These are phyloP conservation scores for Erigeron canadensis DNA, from an alignment of 129 eudicot genomes.

Conservation along the genomic window DNA sequence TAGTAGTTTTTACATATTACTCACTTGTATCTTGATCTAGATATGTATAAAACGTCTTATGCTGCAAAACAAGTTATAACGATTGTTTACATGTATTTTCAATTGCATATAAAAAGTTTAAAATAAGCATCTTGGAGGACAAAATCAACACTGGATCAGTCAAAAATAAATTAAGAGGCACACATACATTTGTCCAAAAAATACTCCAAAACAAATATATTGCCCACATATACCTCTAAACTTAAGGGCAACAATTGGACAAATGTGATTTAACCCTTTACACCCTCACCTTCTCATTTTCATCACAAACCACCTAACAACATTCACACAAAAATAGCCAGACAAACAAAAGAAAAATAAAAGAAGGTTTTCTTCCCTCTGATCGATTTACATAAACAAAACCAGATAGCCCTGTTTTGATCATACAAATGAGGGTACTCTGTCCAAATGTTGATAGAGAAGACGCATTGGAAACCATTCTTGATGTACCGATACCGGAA, in stretches of 20 bases:
- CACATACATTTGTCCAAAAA: conserved; percentile 18
- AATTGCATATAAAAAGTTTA: too few species aligned
- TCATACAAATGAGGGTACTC: conserved; percentile 58
- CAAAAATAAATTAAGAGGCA: neutral
- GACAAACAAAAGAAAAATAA: neutral
- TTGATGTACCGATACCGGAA: conserved; percentile 87
- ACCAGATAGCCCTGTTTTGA: neutral
- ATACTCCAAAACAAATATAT: conserved; percentile 22
- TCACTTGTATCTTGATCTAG: too few species aligned
- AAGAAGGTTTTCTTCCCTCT: neutral
- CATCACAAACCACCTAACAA: conserved; percentile 18
- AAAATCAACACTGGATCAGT: neutral
- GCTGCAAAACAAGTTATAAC: too few species aligned
- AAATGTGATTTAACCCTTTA: conserved; percentile 16
- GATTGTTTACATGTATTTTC: too few species aligned
- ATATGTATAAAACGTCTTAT: too few species aligned
- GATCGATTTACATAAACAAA: neutral
- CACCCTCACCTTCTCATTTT: conserved; percentile 17
- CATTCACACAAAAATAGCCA: conserved; percentile 15
- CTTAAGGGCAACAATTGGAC: conserved; percentile 38
- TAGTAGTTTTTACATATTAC: too few species aligned
- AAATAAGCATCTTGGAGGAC: too few species aligned
- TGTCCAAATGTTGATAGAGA: conserved; percentile 82
- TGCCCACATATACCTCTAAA: conserved; percentile 53
- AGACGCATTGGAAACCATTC: conserved; percentile 73